Percentiles rank a stretch among this genome's conserved stretches.
These are phyloP conservation scores for Metschnikowia similis DNA, from an alignment of 805 yeast genomes.

Conservation along the genomic window DNA sequence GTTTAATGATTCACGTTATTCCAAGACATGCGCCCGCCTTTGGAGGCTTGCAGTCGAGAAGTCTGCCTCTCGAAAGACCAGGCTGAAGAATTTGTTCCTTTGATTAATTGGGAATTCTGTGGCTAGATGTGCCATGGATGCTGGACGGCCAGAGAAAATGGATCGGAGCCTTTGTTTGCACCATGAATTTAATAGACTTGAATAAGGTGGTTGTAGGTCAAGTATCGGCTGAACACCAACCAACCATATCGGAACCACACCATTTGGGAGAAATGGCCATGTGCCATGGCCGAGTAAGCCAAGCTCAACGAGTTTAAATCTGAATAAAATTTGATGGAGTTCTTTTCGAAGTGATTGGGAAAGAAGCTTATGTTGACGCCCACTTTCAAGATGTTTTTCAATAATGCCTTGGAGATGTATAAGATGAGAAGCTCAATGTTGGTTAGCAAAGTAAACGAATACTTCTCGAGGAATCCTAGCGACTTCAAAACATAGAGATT, in stretches of 20 bases:
- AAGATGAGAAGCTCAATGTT: slow-evolving; percentile 38
- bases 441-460: slow-evolving; percentile 44
- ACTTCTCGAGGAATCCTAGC: slow-evolving; percentile 43
- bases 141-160: too few relatives aligned
- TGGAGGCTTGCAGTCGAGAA: too few relatives aligned
- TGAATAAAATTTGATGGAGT: slow-evolving; percentile 29
- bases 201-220: slow-evolving; percentile 67
- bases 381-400: slow-evolving; percentile 28
- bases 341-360: slow-evolving; percentile 9
- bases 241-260: slow-evolving; percentile 93
- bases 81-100: too few relatives aligned
- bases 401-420: slow-evolving; percentile 29
- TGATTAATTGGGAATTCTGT: too few relatives aligned
- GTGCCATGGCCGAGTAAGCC: slow-evolving; percentile 67
- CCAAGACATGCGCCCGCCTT: too few relatives aligned
- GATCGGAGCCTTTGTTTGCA: too few relatives aligned
- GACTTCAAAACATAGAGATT: slow-evolving; percentile 32
- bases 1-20: not conserved
- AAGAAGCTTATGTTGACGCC: slow-evolving; percentile 38
- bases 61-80: too few relatives aligned
- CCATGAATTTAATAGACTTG: slow-evolving; percentile 12
- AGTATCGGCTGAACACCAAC: slow-evolving; percentile 72
- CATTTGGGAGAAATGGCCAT: slow-evolving; percentile 85
- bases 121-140: too few relatives aligned
- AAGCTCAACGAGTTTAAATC: slow-evolving; percentile 38